Evolutionary conservation across 2,329 filamentous ascomycete species (phyloP).

Genomic region (Colletotrichum theobromicola): DNA sequence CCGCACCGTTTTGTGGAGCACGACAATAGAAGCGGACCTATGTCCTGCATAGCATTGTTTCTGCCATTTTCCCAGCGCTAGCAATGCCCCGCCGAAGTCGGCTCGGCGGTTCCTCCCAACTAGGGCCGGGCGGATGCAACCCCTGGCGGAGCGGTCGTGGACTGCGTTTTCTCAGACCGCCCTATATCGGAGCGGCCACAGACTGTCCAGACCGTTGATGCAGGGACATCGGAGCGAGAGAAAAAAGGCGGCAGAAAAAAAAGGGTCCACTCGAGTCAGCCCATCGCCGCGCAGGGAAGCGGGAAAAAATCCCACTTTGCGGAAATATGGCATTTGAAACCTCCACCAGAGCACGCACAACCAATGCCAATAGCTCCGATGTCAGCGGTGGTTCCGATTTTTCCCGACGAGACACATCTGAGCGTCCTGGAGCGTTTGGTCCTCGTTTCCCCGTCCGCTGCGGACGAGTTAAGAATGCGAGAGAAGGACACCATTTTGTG

Average conservation of each 20-base stretch:
- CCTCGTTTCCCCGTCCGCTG: conserved; percentile 4
- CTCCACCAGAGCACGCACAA: conserved; percentile 7
- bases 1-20: not conserved
- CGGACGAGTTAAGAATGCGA: not conserved
- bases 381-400: conserved; percentile 18
- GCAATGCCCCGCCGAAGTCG: conserved; percentile 15
- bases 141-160: conserved; percentile 3
- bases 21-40: conserved; percentile 8
- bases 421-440: not conserved
- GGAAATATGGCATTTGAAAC: conserved; percentile 20
- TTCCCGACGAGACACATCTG: conserved; percentile 15
- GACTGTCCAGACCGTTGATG: not conserved
- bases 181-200: conserved; percentile 23
- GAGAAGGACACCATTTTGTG: not conserved
- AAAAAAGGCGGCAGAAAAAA: conserved; percentile 10
- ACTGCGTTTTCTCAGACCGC: not conserved
- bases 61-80: conserved; percentile 5
- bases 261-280: conserved; percentile 21
- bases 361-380: conserved; percentile 13
- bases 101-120: conserved; percentile 19
- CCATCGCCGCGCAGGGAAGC: not conserved
- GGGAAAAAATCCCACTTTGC: conserved; percentile 11
- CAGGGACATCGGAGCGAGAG: not conserved
- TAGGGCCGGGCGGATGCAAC: conserved; percentile 10
- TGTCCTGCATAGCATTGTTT: conserved; percentile 3